These are phyloP conservation scores for Hordeum marinum DNA, from an alignment of 176 grass and related monocot species.

Conservation along the genomic window DNA sequence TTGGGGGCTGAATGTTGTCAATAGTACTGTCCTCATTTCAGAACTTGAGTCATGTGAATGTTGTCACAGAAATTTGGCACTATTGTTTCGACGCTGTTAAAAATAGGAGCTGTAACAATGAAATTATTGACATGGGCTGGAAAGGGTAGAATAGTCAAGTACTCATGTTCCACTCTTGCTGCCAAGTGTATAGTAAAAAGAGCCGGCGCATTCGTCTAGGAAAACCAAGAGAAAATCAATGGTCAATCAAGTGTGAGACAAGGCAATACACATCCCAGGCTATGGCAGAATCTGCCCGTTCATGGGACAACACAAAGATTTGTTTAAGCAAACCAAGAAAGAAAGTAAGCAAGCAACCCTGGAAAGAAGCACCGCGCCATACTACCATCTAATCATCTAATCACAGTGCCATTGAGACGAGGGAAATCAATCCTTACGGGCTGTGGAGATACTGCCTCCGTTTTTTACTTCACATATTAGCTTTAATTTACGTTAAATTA, in stretches of 20 bases:
- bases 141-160: no score
- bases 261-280: background rate
- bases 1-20: background rate
- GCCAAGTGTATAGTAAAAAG: background rate
- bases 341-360: background rate
- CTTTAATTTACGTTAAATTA: no score
- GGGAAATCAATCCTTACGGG: background rate
- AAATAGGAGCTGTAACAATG: no score
- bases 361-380: background rate
- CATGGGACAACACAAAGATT: background rate
- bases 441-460: no score
- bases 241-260: no score
- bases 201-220: no score
- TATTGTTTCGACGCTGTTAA: no score
- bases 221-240: no score
- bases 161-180: no score
- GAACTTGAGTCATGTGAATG: background rate
- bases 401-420: slow-evolving; percentile 5
- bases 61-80: background rate
- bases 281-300: background rate
- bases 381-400: background rate
- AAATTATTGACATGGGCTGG: no score
- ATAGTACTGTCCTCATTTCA: background rate
- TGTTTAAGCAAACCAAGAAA: no score
- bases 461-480: no score